phyloP scores from a whole-genome alignment of 257 asterid genomes.

The Ligustrum vulgare region DNA sequence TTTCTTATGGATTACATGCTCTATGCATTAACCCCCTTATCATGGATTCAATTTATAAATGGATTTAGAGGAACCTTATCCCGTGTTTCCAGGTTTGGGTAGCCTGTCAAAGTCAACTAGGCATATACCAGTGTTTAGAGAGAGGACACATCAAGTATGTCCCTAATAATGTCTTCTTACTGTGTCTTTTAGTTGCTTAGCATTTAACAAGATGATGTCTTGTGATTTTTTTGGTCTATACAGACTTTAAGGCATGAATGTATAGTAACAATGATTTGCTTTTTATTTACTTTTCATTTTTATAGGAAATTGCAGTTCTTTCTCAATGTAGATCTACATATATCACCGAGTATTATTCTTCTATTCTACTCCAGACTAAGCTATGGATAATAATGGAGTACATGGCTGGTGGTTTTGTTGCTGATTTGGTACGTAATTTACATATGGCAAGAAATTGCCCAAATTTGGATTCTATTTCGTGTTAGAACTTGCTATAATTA shows the following conservation, averaged over 20 bases:
- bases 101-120: too few relatives aligned
- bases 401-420: slow-evolving; percentile 99
- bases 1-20: too few relatives aligned
- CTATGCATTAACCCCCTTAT: too few relatives aligned
- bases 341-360: slow-evolving; percentile 95
- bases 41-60: too few relatives aligned
- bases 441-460: slow-evolving; percentile 9
- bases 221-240: too few relatives aligned
- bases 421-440: slow-evolving; percentile 74
- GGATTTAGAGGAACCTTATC: too few relatives aligned
- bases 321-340: slow-evolving; percentile 90
- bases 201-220: too few relatives aligned
- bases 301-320: slow-evolving; percentile 96
- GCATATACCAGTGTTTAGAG: too few relatives aligned
- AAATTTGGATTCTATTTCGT: slow-evolving; percentile 4
- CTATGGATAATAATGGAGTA: slow-evolving; percentile 98
- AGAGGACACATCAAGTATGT: too few relatives aligned
- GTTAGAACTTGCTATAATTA: slow-evolving; percentile 7
- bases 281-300: slow-evolving; percentile 32
- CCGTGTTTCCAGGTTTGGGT: too few relatives aligned
- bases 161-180: too few relatives aligned
- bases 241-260: slow-evolving; percentile 10
- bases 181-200: too few relatives aligned
- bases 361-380: slow-evolving; percentile 80
- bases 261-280: slow-evolving; percentile 18